Evolutionary conservation across 2,329 filamentous ascomycete genomes (phyloP).

Genomic region (Balansia obtecta): DNA sequence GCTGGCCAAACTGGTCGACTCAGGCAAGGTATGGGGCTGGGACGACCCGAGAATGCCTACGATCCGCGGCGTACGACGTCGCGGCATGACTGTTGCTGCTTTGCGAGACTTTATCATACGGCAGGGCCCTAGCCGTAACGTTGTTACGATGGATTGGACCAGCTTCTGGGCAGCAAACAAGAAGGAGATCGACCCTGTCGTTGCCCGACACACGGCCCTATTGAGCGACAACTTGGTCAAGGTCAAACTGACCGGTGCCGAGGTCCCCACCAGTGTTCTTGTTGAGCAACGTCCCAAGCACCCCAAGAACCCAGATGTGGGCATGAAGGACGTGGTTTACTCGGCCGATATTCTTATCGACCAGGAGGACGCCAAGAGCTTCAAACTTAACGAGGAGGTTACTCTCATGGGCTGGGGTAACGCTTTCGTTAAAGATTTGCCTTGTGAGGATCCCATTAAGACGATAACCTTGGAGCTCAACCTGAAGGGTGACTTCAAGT

Average conservation of each 20-base stretch:
- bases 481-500: conserved; percentile 84
- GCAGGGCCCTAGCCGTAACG: conserved; percentile 73
- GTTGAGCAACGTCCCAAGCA: conserved; percentile 74
- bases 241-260: conserved; percentile 55
- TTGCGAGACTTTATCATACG: conserved; percentile 75
- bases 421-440: conserved; percentile 61
- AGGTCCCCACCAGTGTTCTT: conserved; percentile 48
- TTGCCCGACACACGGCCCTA: conserved; percentile 63
- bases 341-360: conserved; percentile 68
- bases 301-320: conserved; percentile 75
- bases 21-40: conserved; percentile 69
- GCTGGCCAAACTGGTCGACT: conserved; percentile 70
- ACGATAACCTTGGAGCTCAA: conserved; percentile 74
- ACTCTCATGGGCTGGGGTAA: conserved; percentile 97
- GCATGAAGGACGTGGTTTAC: conserved; percentile 74
- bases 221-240: conserved; percentile 58
- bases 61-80: conserved; percentile 63
- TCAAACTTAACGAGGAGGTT: conserved; percentile 79
- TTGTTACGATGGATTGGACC: conserved; percentile 75
- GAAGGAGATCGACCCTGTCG: conserved; percentile 68
- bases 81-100: conserved; percentile 68
- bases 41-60: conserved; percentile 82
- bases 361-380: conserved; percentile 72
- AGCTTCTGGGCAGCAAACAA: conserved; percentile 65
- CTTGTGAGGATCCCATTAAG: conserved; percentile 47